These are phyloP conservation scores for Paraurostyla sp. DNA, from an alignment of 73 alveolate genomes.

Conservation along the genomic window DNA sequence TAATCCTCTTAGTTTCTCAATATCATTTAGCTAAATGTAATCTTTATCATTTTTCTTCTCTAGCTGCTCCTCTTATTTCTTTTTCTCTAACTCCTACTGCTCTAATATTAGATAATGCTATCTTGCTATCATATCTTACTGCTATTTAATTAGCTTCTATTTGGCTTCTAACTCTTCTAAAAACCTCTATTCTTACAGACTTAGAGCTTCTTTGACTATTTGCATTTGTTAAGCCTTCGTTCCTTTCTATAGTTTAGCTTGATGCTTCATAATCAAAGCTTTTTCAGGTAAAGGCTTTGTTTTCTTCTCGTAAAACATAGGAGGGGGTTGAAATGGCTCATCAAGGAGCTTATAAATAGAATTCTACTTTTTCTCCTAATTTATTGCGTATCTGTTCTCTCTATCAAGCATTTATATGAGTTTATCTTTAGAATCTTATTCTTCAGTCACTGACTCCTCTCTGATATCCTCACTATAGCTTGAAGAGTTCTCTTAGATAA, in stretches of 20 bases:
- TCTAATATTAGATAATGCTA: not conserved
- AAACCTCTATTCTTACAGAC: not conserved
- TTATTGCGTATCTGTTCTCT: slow-evolving; percentile 35
- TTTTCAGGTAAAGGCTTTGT: slow-evolving; percentile 36
- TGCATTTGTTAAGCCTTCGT: slow-evolving; percentile 9
- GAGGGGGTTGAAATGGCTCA: slow-evolving; percentile 63
- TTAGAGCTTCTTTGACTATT: slow-evolving; percentile 32
- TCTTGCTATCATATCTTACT: slow-evolving; percentile 52
- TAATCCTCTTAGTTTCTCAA: slow-evolving; percentile 17
- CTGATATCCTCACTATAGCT: not conserved
- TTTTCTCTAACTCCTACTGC: not conserved
- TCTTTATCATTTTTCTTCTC: slow-evolving; percentile 19
- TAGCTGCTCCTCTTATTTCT: not conserved
- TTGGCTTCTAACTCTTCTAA: slow-evolving; percentile 32
- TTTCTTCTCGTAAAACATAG: slow-evolving; percentile 62
- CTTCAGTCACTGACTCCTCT: not conserved
- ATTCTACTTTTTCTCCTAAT: not conserved
- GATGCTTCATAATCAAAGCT: slow-evolving; percentile 16
- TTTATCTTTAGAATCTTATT: not conserved
- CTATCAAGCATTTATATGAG: not conserved
- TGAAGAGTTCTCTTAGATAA: not conserved
- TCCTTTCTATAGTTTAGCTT: slow-evolving; percentile 7
- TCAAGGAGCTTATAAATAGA: slow-evolving; percentile 32
- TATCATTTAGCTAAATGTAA: slow-evolving; percentile 28
- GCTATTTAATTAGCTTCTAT: slow-evolving; percentile 13